Percentiles rank a stretch among this genome's conserved stretches.
Conservation (phyloP, 1,284 basidiomycete genomes). For the Polyporus tsugae region DNA sequence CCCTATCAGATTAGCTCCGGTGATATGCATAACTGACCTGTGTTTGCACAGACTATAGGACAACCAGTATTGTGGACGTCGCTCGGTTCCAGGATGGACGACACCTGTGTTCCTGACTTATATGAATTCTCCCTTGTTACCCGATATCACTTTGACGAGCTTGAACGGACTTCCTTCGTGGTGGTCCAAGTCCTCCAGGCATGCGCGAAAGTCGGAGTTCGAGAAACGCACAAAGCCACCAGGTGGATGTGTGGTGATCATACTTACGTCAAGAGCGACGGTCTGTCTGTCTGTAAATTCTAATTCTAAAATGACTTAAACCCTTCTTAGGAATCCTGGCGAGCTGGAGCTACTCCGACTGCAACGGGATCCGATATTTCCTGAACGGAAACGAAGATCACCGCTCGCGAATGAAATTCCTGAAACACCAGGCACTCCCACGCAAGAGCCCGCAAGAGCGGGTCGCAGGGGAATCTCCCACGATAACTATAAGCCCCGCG, state of each 20-base stretch:
- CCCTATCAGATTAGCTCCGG: not conserved
- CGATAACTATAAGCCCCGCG: not conserved
- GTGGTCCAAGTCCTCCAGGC: not conserved
- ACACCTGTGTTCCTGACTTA: not conserved
- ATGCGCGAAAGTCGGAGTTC: not conserved
- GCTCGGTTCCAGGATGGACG: not conserved
- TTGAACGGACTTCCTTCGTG: not conserved
- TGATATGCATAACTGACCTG: not conserved
- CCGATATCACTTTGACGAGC: not conserved
- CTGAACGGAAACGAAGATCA: not conserved
- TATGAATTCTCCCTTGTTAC: not conserved
- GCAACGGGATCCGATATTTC: not conserved
- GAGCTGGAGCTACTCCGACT: not conserved
- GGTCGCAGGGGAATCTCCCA: not conserved
- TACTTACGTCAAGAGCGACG: not conserved
- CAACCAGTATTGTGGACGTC: not conserved
- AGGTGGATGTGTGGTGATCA: not conserved
- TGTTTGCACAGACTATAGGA: not conserved
- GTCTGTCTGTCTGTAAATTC: not conserved
- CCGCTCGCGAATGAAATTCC: constrained; percentile 2
- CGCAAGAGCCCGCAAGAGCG: not conserved
- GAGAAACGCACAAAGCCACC: not conserved
- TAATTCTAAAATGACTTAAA: not conserved
- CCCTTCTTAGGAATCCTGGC: not conserved
- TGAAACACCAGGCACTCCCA: constrained; percentile 4